phyloP scores from a whole-genome alignment of 805 yeast species.

The Ogataea pilisensis region DNA sequence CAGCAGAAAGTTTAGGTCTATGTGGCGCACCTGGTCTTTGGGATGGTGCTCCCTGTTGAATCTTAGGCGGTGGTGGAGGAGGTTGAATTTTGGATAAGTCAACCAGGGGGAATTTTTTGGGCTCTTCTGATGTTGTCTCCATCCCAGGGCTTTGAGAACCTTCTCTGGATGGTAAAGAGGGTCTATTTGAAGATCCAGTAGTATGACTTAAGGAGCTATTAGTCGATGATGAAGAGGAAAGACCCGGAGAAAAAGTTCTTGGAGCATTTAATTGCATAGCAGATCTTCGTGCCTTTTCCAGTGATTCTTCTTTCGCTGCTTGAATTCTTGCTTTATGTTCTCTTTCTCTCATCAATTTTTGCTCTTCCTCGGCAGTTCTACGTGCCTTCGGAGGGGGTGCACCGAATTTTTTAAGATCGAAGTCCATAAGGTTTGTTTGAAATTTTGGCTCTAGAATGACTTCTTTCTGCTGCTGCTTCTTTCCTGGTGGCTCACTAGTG shows the following conservation, averaged over 20 bases:
- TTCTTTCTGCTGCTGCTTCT: constrained; percentile 16
- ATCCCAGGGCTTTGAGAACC: constrained; percentile 4
- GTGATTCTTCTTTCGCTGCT: constrained; percentile 26
- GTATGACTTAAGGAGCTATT: too few relatives aligned
- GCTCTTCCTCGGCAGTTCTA: constrained; percentile 22
- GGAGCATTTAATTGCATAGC: constrained; percentile 7
- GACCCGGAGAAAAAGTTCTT: constrained; percentile 8
- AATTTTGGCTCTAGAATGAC: constrained; percentile 26
- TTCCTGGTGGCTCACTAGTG: constrained; percentile 6
- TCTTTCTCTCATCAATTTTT: constrained; percentile 20
- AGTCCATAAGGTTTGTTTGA: constrained; percentile 28
- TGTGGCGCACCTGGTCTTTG: constrained; percentile 1
- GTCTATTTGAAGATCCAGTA: constrained; percentile 5
- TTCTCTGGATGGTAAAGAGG: constrained; percentile 11
- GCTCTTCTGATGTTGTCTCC: constrained; percentile 5
- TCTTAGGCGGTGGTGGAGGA: constrained; percentile 23
- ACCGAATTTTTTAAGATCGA: constrained; percentile 36
- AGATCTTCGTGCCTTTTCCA: constrained; percentile 22
- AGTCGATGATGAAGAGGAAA: too few relatives aligned
- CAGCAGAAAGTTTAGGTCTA: constrained; percentile 2
- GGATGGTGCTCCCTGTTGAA: background rate
- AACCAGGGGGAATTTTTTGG: constrained; percentile 20
- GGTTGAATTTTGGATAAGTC: constrained; percentile 27
- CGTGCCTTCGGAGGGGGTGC: constrained; percentile 45
- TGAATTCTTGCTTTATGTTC: constrained; percentile 24